Base-by-base conservation (phyloP, 2,329 filamentous ascomycete species). In the Magnaporthiopsis rhizophila region DNA sequence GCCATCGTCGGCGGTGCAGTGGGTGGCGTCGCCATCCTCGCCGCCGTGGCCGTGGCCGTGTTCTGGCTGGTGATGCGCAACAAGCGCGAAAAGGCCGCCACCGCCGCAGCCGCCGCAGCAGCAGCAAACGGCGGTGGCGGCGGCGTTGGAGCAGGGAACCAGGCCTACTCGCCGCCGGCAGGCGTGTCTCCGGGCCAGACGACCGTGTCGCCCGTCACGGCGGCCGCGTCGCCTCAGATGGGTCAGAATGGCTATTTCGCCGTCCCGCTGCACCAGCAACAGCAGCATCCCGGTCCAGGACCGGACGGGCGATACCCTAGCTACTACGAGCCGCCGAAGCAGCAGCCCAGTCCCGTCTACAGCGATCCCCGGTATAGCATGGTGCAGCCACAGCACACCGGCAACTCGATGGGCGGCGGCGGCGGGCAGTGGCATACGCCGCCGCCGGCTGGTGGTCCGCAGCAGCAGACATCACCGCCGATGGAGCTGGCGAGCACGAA, bases 301-400 rank as follows among this genome's bases (percentile, higher is more conserved):
- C 28, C 58, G 30, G 58, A 32, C 58, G 58, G 28, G 28, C 24
- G 24, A 8, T 28, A 28, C 58, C 32, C 64, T 11, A 63, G 67
- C 34, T 66, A 68, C 65, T 69, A 69, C 64, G 68, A 69, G 63
- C 59, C 64, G 12, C 18, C 15, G 18, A 64, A 68, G 59, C 57
- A 74, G 64, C 72, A 68, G 64, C 73, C 77, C 64, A 75, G 74
- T 65, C 71, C 70, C 30, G 63, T 69, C 28, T 79, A 83, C 45
- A 18, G 28, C 32, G 58, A 60, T 30, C 28, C 58, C 9, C 58
- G 30, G 5, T 18, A 32, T 13, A 36, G 58, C 58, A 12, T 28
- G 24, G 21, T 59, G 58, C 58, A 59, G 58, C 58, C 58, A 1
- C 58, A 59, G 58, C 28, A 59, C 28, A 59, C 28, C 11, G 58